phyloP scores from a whole-genome alignment of 306 rosid species.

The Cucumis melo region DNA sequence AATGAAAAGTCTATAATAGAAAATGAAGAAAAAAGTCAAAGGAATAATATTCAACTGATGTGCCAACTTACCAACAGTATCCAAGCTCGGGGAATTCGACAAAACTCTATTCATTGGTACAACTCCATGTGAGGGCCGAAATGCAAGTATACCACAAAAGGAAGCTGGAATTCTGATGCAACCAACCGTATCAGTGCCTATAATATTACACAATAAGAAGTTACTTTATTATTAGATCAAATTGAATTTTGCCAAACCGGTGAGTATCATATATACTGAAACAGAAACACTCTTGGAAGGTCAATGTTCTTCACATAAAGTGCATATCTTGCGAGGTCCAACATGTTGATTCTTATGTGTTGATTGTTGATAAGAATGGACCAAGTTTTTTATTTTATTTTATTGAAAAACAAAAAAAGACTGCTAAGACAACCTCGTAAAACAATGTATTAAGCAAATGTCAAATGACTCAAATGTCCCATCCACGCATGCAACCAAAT shows the following conservation, averaged over 20 bases:
- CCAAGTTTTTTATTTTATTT: too few relatives aligned
- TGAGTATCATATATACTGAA: background rate
- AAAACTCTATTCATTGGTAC: slow-evolving; percentile 49
- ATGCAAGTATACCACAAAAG: slow-evolving; percentile 69
- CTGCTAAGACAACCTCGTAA: background rate
- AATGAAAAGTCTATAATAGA: background rate
- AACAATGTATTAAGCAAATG: background rate
- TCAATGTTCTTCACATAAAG: background rate
- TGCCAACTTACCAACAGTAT: slow-evolving; percentile 55
- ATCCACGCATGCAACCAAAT: background rate
- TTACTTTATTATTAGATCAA: background rate
- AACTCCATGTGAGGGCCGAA: slow-evolving; percentile 73
- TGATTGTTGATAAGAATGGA: too few relatives aligned
- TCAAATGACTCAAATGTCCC: background rate
- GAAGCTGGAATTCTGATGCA: slow-evolving; percentile 75
- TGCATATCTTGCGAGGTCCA: background rate
- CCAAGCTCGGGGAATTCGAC: slow-evolving; percentile 69
- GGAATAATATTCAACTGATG: background rate
- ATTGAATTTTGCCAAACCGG: background rate
- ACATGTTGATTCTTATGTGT: background rate
- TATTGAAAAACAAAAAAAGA: too few relatives aligned
- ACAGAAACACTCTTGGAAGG: background rate
- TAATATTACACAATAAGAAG: slow-evolving; percentile 8
- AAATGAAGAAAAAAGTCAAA: background rate
- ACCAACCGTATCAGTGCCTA: slow-evolving; percentile 79